Evolutionary conservation across 129 eudicot species (phyloP).

Genomic region (Gnaphalium uliginosum): DNA sequence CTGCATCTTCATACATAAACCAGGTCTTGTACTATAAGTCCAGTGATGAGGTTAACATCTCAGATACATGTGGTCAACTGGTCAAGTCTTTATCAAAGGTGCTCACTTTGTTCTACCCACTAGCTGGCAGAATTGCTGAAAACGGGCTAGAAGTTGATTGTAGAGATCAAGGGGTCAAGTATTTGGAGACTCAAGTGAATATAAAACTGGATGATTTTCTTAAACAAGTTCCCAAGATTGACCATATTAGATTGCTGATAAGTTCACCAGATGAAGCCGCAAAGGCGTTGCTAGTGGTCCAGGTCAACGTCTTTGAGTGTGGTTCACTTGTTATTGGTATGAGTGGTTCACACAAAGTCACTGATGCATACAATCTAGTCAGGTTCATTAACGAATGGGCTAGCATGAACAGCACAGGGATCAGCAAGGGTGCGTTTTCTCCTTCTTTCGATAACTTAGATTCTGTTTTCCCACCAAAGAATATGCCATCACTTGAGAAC

Average conservation of each 20-base stretch:
- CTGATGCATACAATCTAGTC: constrained; percentile 34
- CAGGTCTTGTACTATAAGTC: constrained; percentile 40
- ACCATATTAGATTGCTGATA: constrained; percentile 29
- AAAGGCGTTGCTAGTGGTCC: constrained; percentile 33
- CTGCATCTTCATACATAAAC: constrained; percentile 30
- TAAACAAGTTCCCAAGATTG: constrained; percentile 18
- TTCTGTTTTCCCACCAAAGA: constrained; percentile 23
- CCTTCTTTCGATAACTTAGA: constrained; percentile 27
- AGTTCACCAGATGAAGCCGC: constrained; percentile 16
- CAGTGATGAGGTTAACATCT: not conserved
- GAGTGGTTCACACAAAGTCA: constrained; percentile 45
- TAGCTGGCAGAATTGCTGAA: constrained; percentile 43
- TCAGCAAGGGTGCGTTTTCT: not conserved
- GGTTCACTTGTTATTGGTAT: constrained; percentile 51
- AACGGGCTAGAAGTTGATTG: constrained; percentile 41
- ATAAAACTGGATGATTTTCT: constrained; percentile 30
- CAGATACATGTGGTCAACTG: constrained; percentile 26
- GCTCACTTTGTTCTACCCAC: constrained; percentile 44
- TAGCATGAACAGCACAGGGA: constrained; percentile 7
- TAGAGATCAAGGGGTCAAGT: constrained; percentile 43
- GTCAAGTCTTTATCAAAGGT: constrained; percentile 48
- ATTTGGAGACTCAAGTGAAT: constrained; percentile 36
- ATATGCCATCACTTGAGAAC: not conserved
- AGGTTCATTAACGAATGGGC: constrained; percentile 44
- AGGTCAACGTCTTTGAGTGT: constrained; percentile 45